These are phyloP conservation scores for Lophium mytilinum DNA, from an alignment of 495 filamentous ascomycete species.

Conservation along the genomic window DNA sequence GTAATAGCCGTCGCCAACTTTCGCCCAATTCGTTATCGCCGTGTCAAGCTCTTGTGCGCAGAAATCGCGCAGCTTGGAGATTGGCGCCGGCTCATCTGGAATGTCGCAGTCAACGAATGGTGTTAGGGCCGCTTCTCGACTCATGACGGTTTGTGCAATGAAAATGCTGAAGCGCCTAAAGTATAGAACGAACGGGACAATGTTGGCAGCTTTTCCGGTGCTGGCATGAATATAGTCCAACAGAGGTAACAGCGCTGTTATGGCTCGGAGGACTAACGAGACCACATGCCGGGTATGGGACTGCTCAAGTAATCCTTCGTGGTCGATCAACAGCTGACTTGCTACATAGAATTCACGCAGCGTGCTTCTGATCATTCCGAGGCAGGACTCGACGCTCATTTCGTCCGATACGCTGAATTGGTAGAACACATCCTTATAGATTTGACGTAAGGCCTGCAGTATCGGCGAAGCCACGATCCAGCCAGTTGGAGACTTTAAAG, in stretches of 20 bases:
- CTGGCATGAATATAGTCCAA: slow-evolving; percentile 47
- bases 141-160: slow-evolving; percentile 2
- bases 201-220: slow-evolving; percentile 12
- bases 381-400: slow-evolving; percentile 38
- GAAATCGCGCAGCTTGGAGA: slow-evolving; percentile 25
- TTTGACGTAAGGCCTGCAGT: slow-evolving; percentile 40
- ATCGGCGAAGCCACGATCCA: slow-evolving; percentile 54
- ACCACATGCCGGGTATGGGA: slow-evolving; percentile 37
- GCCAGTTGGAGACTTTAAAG: slow-evolving; percentile 44
- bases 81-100: not conserved
- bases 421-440: slow-evolving; percentile 42
- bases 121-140: not conserved
- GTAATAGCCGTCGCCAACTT: slow-evolving; percentile 30
- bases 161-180: slow-evolving; percentile 11
- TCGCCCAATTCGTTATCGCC: slow-evolving; percentile 32
- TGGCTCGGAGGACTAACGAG: slow-evolving; percentile 38
- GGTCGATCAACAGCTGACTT: slow-evolving; percentile 29
- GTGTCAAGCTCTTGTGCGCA: slow-evolving; percentile 26
- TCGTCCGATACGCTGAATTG: slow-evolving; percentile 42
- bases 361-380: slow-evolving; percentile 38
- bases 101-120: not conserved
- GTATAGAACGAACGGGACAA: slow-evolving; percentile 3
- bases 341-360: slow-evolving; percentile 39
- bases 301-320: slow-evolving; percentile 34
- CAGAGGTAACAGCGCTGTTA: slow-evolving; percentile 41